Evolutionary conservation across 257 asterid genomes (phyloP), one percentile per base, ranked within the genome.

Genomic region (Plectranthus barbatus): DNA sequence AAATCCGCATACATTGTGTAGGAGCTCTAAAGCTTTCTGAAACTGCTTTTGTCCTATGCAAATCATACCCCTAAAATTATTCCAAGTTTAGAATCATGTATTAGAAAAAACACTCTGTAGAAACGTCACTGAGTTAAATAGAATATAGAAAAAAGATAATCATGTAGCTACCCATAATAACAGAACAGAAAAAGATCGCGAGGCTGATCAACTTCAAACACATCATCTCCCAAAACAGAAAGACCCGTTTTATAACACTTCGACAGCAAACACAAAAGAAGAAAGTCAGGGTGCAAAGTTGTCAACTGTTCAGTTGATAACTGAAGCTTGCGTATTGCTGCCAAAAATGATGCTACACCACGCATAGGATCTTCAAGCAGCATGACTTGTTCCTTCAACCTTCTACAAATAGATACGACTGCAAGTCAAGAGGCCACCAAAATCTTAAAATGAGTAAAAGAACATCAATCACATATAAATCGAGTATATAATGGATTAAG

Each of bases 151-250:
- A 14, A 21, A 19, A 59, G 45, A 9, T 31, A 69, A 64, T 24
- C 57, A 70, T 96, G 95, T 88, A 60, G 91, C 72, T 48, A 89
- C 99, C 97, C 99, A 56, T 89, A 92, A 68, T 89, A 92, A 76
- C 96, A 86, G 52, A 86, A 92, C 18, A 92, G 88, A 57, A 79
- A 87, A 67, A 89, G 86, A 56, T 92, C 99, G 56, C 87, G 88
- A 17, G 97, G 97, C 68, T 86, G 95, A 70, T 89, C 96, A 60
- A 81, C 84, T 76, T 92, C 97, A 81, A 73, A 80, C 34, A 86
- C 62, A 72, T 85, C 85, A 33, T 85, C 85, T 72, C 74, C 88
- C 84, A 92, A 74, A 51, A 92, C 72, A 50, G 85, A 79, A 64
- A 86, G 74, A 48, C 97, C 97, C 40, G 83, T 52, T 81, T 81